phyloP scores from a whole-genome alignment of 1,284 basidiomycete species.

The Sanghuangporus weigelae region DNA sequence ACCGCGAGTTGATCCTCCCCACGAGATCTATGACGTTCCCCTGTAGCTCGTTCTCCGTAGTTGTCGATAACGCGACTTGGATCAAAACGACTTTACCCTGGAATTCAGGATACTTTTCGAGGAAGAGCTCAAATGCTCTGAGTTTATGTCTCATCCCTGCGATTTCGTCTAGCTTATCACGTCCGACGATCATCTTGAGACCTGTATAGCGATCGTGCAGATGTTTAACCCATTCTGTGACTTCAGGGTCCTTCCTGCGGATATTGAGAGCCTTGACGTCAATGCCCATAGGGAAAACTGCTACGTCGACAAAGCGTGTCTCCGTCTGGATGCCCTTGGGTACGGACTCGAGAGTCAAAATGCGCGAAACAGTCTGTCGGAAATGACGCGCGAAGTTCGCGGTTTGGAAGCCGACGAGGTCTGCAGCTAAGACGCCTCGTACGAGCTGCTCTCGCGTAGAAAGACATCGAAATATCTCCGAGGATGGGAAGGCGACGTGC shows the following conservation, averaged over 20 bases:
- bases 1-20: constrained; percentile 77
- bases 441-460: constrained; percentile 63
- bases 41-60: constrained; percentile 69
- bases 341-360: constrained; percentile 74
- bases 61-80: constrained; percentile 83
- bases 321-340: constrained; percentile 75
- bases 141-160: constrained; percentile 82
- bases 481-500: constrained; percentile 84
- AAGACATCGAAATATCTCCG: constrained; percentile 84
- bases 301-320: constrained; percentile 73
- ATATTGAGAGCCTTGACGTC: constrained; percentile 68
- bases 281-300: constrained; percentile 87
- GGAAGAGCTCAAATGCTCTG: constrained; percentile 78
- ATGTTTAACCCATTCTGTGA: constrained; percentile 74
- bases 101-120: constrained; percentile 74
- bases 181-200: constrained; percentile 80
- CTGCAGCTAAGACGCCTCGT: constrained; percentile 69
- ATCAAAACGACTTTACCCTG: constrained; percentile 79
- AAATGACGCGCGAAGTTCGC: constrained; percentile 77
- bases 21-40: constrained; percentile 75
- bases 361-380: constrained; percentile 79
- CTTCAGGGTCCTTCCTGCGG: constrained; percentile 72
- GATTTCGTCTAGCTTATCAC: constrained; percentile 85
- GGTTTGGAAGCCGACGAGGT: constrained; percentile 81
- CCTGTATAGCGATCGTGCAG: constrained; percentile 77